Conservation (phyloP, 805 yeast species). For the Candida endomychidarum region DNA sequence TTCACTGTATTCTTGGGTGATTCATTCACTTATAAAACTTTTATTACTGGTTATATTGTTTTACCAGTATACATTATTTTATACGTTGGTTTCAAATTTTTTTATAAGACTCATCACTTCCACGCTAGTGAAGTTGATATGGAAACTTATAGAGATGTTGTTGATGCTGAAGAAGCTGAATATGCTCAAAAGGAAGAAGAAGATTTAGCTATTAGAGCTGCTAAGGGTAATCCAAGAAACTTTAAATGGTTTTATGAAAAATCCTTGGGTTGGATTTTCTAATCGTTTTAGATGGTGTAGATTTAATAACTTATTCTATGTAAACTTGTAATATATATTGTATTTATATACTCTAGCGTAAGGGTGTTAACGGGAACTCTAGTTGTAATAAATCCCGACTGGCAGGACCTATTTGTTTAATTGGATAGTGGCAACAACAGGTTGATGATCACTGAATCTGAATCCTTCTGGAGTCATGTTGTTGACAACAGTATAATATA, state of each 20-base stretch:
- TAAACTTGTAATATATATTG: conserved; percentile 3
- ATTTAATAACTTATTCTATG: no score
- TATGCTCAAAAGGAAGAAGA: conserved; percentile 35
- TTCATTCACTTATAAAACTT: conserved; percentile 57
- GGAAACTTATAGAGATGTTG: conserved; percentile 52
- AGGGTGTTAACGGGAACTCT: no score
- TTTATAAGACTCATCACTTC: conserved; percentile 48
- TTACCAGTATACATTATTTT: conserved; percentile 61
- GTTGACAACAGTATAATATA: conserved; percentile 32
- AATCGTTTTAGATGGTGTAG: no score
- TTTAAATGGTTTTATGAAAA: conserved; percentile 50
- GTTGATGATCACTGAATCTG: conserved; percentile 50
- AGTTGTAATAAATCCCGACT: no score
- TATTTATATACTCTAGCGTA: neutral
- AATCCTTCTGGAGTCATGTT: conserved; percentile 31
- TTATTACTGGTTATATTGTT: conserved; percentile 78
- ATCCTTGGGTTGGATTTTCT: conserved; percentile 50
- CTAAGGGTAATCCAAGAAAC: conserved; percentile 44
- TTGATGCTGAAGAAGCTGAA: conserved; percentile 52
- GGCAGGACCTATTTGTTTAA: neutral
- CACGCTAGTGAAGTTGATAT: conserved; percentile 61
- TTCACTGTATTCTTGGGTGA: conserved; percentile 68
- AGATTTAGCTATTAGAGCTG: conserved; percentile 34
- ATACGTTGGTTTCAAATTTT: conserved; percentile 59
- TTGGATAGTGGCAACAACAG: conserved; percentile 24